These are phyloP conservation scores for Blastocystis sp. DNA, from an alignment of 352 stramenopile genomes.

Conservation along the genomic window DNA sequence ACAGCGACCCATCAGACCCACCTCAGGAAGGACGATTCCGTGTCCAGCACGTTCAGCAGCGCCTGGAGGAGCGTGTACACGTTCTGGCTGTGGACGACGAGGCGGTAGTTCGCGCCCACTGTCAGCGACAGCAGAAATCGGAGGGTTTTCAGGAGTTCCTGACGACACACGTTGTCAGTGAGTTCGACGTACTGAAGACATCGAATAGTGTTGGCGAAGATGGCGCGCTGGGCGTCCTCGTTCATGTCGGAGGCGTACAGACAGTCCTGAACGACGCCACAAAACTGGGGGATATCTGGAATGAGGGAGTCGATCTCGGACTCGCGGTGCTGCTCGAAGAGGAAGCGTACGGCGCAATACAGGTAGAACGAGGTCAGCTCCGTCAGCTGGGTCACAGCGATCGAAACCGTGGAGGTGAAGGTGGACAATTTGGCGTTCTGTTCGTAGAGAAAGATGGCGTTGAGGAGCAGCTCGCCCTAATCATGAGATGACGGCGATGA, in stretches of 20 bases:
- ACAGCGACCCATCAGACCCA: not conserved
- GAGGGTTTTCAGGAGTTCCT: conserved; percentile 20
- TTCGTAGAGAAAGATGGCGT: conserved; percentile 29
- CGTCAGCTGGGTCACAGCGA: not conserved
- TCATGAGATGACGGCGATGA: not conserved
- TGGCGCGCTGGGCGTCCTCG: not conserved
- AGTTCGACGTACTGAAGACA: conserved; percentile 64
- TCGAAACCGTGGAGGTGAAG: not conserved
- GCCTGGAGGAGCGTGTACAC: not conserved
- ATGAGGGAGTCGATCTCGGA: conserved; percentile 40
- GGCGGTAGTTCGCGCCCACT: not conserved
- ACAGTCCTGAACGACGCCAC: not conserved
- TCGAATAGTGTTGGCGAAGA: not conserved
- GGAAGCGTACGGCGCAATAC: conserved; percentile 47
- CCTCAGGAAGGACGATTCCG: conserved; percentile 36
- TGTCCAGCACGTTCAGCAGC: conserved; percentile 47
- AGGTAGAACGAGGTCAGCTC: conserved; percentile 31
- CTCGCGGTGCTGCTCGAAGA: conserved; percentile 41
- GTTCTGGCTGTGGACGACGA: not conserved
- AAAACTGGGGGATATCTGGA: conserved; percentile 56
- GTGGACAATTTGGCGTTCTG: not conserved
- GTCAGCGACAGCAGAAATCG: conserved; percentile 9
- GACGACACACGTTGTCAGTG: not conserved
- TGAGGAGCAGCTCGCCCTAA: conserved; percentile 18
- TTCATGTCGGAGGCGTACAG: not conserved